Conservation (phyloP, 2,329 filamentous ascomycete species). For the Sphaerulina vaccinii region DNA sequence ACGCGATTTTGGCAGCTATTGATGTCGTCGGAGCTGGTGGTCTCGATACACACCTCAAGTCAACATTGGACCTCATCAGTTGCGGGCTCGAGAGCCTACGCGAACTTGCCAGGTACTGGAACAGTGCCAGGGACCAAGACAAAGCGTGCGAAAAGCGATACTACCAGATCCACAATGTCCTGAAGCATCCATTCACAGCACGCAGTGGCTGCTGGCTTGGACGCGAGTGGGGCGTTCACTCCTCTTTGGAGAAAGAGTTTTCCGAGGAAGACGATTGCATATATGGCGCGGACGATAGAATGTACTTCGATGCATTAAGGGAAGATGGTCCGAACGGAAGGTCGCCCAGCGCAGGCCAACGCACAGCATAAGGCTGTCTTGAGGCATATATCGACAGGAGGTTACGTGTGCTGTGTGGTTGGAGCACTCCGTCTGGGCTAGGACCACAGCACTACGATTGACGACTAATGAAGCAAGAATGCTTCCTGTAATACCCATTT, state of each 20-base stretch:
- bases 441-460: slow-evolving; percentile 23
- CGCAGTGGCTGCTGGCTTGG: slow-evolving; percentile 39
- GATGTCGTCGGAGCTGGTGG: slow-evolving; percentile 66
- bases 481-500: not conserved
- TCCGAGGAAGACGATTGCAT: slow-evolving; percentile 36
- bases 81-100: slow-evolving; percentile 56
- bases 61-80: slow-evolving; percentile 55
- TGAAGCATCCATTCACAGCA: slow-evolving; percentile 38
- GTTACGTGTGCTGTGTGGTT: slow-evolving; percentile 6
- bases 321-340: slow-evolving; percentile 18
- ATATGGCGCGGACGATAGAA: slow-evolving; percentile 32
- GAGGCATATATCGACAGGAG: slow-evolving; percentile 25
- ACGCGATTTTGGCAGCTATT: slow-evolving; percentile 61
- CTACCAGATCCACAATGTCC: slow-evolving; percentile 45
- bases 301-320: slow-evolving; percentile 32
- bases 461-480: slow-evolving; percentile 5
- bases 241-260: slow-evolving; percentile 34
- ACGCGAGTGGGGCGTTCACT: slow-evolving; percentile 36
- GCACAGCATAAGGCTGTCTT: slow-evolving; percentile 9
- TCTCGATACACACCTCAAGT: slow-evolving; percentile 50
- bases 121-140: slow-evolving; percentile 54
- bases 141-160: slow-evolving; percentile 51
- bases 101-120: slow-evolving; percentile 60
- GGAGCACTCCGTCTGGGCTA: slow-evolving; percentile 1
- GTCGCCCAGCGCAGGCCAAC: slow-evolving; percentile 8